These are phyloP conservation scores for Carex myosuroides DNA, from an alignment of 176 grass and related monocot genomes.

Conservation along the genomic window DNA sequence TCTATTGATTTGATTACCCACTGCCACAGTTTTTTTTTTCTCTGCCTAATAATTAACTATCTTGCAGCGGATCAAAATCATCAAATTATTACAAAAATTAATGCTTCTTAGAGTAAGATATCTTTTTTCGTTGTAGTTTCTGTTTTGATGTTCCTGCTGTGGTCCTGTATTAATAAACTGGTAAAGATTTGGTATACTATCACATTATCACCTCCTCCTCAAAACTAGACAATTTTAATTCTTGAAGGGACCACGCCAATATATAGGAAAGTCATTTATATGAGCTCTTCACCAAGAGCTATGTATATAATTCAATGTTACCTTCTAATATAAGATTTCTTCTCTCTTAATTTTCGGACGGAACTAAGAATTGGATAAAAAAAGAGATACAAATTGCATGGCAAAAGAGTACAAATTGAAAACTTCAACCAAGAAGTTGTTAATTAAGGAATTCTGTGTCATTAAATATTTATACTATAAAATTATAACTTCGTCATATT, in stretches of 20 bases:
- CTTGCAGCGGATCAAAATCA: too few relatives aligned
- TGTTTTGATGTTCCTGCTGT: not conserved
- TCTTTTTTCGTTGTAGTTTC: not conserved
- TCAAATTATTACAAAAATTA: not conserved
- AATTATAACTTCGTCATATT: not conserved
- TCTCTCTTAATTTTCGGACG: not conserved
- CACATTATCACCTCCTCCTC: not conserved
- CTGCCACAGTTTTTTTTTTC: not conserved
- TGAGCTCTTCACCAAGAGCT: not conserved
- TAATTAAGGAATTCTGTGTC: too few relatives aligned
- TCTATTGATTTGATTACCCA: not conserved
- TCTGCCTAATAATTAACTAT: not conserved
- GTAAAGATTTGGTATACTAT: not conserved
- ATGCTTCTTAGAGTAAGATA: not conserved
- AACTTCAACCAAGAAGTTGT: too few relatives aligned
- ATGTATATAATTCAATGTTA: not conserved
- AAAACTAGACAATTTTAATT: not conserved
- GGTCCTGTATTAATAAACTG: not conserved
- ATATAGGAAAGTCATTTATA: not conserved
- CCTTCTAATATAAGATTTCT: not conserved
- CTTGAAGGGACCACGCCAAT: not conserved
- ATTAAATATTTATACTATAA: too few relatives aligned
- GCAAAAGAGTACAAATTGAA: not conserved
- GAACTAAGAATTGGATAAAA: not conserved
- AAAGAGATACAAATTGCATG: not conserved